A percentile compares a stretch with the other conserved stretches of the same genome.
These are phyloP conservation scores for Brettanomyces nanus DNA, from an alignment of 805 yeast genomes.

Conservation along the genomic window DNA sequence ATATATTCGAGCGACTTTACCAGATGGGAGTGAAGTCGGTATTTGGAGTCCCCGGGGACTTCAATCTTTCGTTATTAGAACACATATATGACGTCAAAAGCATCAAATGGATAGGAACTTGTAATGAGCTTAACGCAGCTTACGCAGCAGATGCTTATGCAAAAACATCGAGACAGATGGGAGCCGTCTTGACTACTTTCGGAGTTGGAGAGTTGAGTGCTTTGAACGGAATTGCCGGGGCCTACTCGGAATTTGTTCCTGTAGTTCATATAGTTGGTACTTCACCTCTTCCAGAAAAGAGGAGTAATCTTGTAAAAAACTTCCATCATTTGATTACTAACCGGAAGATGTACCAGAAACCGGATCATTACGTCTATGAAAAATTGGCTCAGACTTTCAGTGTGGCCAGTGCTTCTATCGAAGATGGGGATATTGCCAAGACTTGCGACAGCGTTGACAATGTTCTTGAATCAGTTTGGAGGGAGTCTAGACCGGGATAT, in stretches of 20 bases:
- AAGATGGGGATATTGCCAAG: constrained; percentile 30
- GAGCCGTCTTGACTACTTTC: constrained; percentile 38
- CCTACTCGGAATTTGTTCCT: constrained; percentile 39
- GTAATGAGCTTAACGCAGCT: constrained; percentile 45
- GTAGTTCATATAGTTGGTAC: constrained; percentile 46
- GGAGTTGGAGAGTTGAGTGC: constrained; percentile 49
- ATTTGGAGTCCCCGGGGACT: constrained; percentile 58
- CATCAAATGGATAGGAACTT: constrained; percentile 34
- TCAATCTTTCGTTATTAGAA: constrained; percentile 42
- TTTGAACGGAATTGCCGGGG: constrained; percentile 40
- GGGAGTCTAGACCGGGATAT: constrained; percentile 72
- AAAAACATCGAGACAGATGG: constrained; percentile 25
- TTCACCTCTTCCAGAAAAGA: constrained; percentile 15
- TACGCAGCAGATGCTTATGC: constrained; percentile 45
- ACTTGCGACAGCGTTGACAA: constrained; percentile 63
- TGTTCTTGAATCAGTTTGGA: constrained; percentile 49
- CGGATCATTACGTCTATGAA: constrained; percentile 63
- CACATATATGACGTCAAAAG: constrained; percentile 29
- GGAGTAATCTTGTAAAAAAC: constrained; percentile 10
- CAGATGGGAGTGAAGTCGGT: constrained; percentile 38
- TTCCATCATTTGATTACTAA: constrained; percentile 58
- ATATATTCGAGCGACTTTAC: constrained; percentile 34
- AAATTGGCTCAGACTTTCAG: constrained; percentile 50
- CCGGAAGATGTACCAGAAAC: constrained; percentile 37
- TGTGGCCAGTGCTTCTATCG: constrained; percentile 44